Evolutionary conservation across 192 early-diverging fungal species (phyloP), one percentile per base, ranked within the genome.

Genomic region (Linnemannia elongata): DNA sequence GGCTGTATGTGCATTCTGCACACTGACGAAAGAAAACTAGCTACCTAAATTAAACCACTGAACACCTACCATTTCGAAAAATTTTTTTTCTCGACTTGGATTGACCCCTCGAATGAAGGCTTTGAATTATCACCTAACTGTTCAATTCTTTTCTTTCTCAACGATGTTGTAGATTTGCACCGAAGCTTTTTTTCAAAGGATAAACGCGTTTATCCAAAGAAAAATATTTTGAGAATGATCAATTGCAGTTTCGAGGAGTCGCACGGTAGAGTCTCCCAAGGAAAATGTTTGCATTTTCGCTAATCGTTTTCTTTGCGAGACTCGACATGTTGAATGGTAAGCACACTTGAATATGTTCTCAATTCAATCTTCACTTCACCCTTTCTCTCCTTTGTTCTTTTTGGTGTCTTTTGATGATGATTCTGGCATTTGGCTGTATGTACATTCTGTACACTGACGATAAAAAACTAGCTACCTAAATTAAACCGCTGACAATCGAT

Each of bases 11-110:
- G 41, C 85, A 75, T 87, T 87, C 79, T 87, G 85, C 24, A 71
- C 76, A 74, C 85, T 87, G 85, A 87, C 85, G 85, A 87, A 42
- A 87, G 81, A 87, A 87, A 78, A 72, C 79, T 81, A 87, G 85
- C 85, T 87, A 87, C 85, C 85, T 87, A 42, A 74, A 76, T 42
- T 77, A 77, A 69, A 57, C 52, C 54, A 78, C 84, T 86, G 84
- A 86, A 63, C 76, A 38, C 33, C 8, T 15, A 52, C 49, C 27
- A 60, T 18, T 66, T 66, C 30, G 10, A 33, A 66, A 33, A 15
- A 66, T 13, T 12, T 1, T 5, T 0, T 52, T 52, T 52, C 49
- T 66, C 27, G 30, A 60, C 9, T 66, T 66, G 30, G 30, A 33
- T 30, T 12, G 3, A 33, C 72, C 4, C 35, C 22, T 49, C 8